phyloP scores from a whole-genome alignment of 2,329 filamentous ascomycete genomes.

The Claviceps africana region DNA sequence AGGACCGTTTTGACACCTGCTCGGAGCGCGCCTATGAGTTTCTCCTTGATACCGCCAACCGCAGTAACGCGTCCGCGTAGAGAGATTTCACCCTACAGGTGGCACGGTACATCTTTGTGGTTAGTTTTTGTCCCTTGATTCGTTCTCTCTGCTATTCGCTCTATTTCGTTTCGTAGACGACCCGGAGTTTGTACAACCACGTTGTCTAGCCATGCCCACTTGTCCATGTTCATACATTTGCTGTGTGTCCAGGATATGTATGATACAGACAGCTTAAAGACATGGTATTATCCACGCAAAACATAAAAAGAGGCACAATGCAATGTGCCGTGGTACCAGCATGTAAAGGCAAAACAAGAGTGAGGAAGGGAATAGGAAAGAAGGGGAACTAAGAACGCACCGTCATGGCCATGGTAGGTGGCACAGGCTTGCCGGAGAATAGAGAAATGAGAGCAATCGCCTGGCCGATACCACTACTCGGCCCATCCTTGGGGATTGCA shows the following conservation, averaged over 20 bases:
- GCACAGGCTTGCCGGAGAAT: constrained; percentile 73
- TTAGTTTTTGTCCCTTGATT: not conserved
- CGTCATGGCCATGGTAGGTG: constrained; percentile 92
- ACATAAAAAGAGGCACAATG: not conserved
- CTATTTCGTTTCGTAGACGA: not conserved
- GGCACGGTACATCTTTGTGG: not conserved
- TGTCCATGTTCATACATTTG: not conserved
- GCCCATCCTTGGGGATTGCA: constrained; percentile 87
- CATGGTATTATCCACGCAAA: not conserved
- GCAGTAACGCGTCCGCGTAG: constrained; percentile 82
- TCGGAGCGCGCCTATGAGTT: constrained; percentile 83
- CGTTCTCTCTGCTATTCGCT: not conserved
- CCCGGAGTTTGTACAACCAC: not conserved
- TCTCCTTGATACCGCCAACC: constrained; percentile 97
- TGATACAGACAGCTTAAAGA: not conserved
- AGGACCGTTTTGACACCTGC: constrained; percentile 92
- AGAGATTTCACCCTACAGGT: constrained; percentile 48
- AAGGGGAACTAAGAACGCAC: constrained; percentile 26
- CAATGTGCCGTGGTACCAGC: not conserved
- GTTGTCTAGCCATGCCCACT: not conserved
- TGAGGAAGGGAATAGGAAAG: not conserved
- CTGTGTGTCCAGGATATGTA: not conserved
- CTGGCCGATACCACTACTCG: constrained; percentile 79
- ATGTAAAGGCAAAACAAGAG: not conserved
- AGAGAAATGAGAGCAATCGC: constrained; percentile 85